These are phyloP conservation scores for Phytophthora tubulina DNA, from an alignment of 352 stramenopile species.

Conservation along the genomic window DNA sequence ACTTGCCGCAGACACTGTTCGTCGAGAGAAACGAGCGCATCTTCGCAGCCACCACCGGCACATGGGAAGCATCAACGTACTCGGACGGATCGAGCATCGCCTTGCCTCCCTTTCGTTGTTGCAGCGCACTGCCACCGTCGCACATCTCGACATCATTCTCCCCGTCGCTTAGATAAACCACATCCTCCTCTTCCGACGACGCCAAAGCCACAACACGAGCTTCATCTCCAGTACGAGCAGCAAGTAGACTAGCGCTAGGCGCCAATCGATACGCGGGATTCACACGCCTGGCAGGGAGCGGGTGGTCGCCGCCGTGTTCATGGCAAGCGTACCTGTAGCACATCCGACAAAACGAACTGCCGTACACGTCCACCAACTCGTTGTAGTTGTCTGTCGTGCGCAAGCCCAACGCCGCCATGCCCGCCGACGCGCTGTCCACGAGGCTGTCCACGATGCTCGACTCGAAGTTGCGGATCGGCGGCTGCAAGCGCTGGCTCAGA, in stretches of 20 bases:
- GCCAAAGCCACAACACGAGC: neutral
- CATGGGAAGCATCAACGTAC: constrained; percentile 64
- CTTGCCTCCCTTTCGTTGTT: constrained; percentile 7
- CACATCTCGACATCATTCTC: constrained; percentile 4
- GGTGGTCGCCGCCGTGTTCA: constrained; percentile 87
- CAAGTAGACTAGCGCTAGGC: constrained; percentile 11
- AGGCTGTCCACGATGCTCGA: constrained; percentile 55
- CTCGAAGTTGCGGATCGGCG: constrained; percentile 60
- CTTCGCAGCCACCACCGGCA: constrained; percentile 48
- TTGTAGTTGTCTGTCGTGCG: constrained; percentile 67
- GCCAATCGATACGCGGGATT: constrained; percentile 65
- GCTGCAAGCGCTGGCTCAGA: constrained; percentile 45
- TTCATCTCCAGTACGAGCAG: constrained; percentile 8
- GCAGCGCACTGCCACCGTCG: neutral
- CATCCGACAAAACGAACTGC: constrained; percentile 89
- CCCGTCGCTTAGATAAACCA: constrained; percentile 16
- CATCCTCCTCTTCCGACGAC: constrained; percentile 18
- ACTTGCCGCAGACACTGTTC: constrained; percentile 40
- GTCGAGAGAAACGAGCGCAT: constrained; percentile 51
- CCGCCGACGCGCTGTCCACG: constrained; percentile 21
- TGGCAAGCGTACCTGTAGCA: constrained; percentile 94
- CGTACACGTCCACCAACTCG: constrained; percentile 83
- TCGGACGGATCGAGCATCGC: constrained; percentile 49
- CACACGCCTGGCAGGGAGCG: constrained; percentile 55
- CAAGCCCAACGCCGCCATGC: constrained; percentile 46